Evolutionary conservation across 116 monocot genomes (phyloP).

Genomic region (Zostera marina): DNA sequence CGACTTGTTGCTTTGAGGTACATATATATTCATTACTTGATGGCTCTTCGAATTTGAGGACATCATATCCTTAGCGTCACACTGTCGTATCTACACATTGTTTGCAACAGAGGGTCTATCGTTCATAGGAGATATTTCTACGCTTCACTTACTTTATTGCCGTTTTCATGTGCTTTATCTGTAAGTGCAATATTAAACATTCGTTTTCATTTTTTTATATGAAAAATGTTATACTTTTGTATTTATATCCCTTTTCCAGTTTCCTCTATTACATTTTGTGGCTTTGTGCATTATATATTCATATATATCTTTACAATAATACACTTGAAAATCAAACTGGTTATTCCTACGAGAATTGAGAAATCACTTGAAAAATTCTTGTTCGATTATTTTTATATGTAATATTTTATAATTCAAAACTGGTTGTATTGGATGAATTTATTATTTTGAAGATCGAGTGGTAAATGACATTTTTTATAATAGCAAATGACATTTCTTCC

Average conservation of each 20-base stretch:
- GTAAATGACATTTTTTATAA: not conserved
- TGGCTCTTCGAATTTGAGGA: not conserved
- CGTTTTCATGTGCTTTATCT: slow-evolving; percentile 39
- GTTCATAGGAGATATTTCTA: slow-evolving; percentile 70
- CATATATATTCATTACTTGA: not conserved
- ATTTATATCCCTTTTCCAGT: not conserved
- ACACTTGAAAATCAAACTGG: not conserved
- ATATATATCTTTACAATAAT: not conserved
- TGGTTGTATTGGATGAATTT: too few species aligned
- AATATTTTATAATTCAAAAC: too few species aligned
- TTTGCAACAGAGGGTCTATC: slow-evolving; percentile 43
- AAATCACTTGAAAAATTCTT: not conserved
- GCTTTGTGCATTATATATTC: not conserved
- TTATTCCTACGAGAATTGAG: too few species aligned
- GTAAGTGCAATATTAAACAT: slow-evolving; percentile 28
- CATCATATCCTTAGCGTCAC: slow-evolving; percentile 1
- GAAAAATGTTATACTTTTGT: not conserved
- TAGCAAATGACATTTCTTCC: not conserved
- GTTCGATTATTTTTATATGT: not conserved
- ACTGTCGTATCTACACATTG: not conserved
- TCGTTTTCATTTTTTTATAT: too few species aligned
- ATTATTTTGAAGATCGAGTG: not conserved
- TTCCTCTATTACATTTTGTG: not conserved
- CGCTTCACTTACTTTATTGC: slow-evolving; percentile 61
- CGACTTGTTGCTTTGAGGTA: slow-evolving; percentile 83